Percentiles rank a stretch among this genome's conserved stretches.
Evolutionary conservation across 345 rosid species (phyloP).

Genomic region (Leavenworthia alabamica): DNA sequence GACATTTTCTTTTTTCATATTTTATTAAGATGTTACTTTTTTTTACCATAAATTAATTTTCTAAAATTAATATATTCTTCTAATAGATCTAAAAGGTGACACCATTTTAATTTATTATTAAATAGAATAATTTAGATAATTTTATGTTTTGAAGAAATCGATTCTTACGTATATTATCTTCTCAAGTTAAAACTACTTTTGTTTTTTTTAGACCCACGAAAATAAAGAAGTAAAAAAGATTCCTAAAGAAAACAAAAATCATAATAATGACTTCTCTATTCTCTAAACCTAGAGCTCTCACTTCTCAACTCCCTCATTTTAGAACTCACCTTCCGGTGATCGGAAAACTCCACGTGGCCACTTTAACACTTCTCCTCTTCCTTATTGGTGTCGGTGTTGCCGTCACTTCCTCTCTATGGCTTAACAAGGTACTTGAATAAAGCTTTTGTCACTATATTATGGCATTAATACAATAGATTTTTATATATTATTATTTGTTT

Average conservation of each 20-base stretch:
- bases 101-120: too few relatives aligned
- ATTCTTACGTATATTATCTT: too few relatives aligned
- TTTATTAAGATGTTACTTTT: too few relatives aligned
- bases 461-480: background rate
- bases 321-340: constrained; percentile 14
- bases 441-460: background rate
- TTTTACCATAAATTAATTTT: too few relatives aligned
- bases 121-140: too few relatives aligned
- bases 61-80: too few relatives aligned
- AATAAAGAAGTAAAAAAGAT: background rate
- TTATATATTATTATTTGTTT: background rate
- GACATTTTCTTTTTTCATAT: too few relatives aligned
- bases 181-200: background rate
- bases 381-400: constrained; percentile 17
- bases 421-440: constrained; percentile 14
- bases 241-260: background rate
- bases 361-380: constrained; percentile 21
- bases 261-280: constrained; percentile 24
- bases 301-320: constrained; percentile 12
- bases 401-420: constrained; percentile 29
- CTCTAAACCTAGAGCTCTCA: constrained; percentile 29
- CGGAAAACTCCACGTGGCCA: constrained; percentile 30
- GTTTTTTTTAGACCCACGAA: background rate
- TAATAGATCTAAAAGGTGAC: too few relatives aligned
- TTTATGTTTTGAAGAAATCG: too few relatives aligned